Base-by-base conservation (phyloP, 2,329 filamentous ascomycete species). In the Xylariaceae sp. region DNA sequence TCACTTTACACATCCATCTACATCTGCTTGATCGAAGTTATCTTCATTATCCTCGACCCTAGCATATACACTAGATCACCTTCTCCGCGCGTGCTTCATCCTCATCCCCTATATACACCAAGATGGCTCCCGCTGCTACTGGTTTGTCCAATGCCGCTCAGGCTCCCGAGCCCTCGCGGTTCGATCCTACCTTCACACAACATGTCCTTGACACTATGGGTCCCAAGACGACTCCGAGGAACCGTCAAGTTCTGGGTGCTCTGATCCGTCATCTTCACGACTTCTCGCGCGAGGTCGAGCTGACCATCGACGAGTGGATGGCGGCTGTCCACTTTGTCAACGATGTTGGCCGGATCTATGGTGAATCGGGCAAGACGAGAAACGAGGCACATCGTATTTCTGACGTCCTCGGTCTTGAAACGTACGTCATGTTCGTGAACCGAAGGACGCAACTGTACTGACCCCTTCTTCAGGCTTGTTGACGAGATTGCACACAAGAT, bases 251-350 rank as follows among this genome's bases (percentile, higher is more conserved):
- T 54, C 68, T 89, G 56, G 64, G 71, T 46, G 71, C 76, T 19
- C 65, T 89, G 53, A 81, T 89, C 64, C 72, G 68, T 37, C 85
- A 89, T 67, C 72, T 90, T 44, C 86, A 90, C 69, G 84, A 89
- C 66, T 89, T 89, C 62, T 77, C 80, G 42, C 80, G 86, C 43
- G 86, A 90, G 59, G 78, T 87, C 50, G 84, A 89, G 66, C 77
- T 90, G 38, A 88, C 81, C 15, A 73, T 79, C 24, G 85, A 87
- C 41, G 86, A 90, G 66, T 89, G 85, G 85, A 77, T 88, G 64
- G 65, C 78, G 7, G 86, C 85, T 40, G 83, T 89, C 41, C 74
- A 84, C 56, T 89, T 85, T 61, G 68, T 89, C 67, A 89, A 89
- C 70, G 74, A 78, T 34, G 77, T 87, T 47, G 85, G 86, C 47